Conservation (phyloP, 2,329 filamentous ascomycete genomes). For the Penicillium sp. region DNA sequence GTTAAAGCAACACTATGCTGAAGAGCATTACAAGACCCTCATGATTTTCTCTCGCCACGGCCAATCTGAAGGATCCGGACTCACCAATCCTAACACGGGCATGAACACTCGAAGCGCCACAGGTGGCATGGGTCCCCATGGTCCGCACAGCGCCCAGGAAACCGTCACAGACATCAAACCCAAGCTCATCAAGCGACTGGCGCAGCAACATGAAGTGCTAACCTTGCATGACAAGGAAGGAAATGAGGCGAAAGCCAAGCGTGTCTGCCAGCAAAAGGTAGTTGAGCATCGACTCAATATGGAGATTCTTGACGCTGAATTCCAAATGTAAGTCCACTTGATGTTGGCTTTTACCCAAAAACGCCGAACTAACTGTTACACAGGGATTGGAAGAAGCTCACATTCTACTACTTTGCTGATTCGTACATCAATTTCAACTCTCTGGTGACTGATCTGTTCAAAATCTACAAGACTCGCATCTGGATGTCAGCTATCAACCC, state of each 20-base stretch:
- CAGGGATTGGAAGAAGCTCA: conserved; percentile 98
- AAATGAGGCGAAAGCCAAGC: conserved; percentile 95
- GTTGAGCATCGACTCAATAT: conserved; percentile 92
- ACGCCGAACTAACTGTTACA: conserved; percentile 5
- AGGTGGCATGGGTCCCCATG: conserved; percentile 74
- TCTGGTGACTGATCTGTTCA: conserved; percentile 94
- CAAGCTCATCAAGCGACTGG: conserved; percentile 93
- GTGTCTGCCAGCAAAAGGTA: conserved; percentile 94
- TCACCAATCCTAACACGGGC: conserved; percentile 51
- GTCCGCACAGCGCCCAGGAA: conserved; percentile 71
- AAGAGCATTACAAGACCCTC: conserved; percentile 96
- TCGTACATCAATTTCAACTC: conserved; percentile 99
- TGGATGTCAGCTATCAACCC: conserved; percentile 99
- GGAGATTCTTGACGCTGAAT: conserved; percentile 98
- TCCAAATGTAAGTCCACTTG: conserved; percentile 76
- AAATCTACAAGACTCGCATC: conserved; percentile 98
- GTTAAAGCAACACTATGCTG: conserved; percentile 83
- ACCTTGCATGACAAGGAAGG: conserved; percentile 92
- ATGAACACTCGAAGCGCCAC: conserved; percentile 68
- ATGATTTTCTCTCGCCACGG: conserved; percentile 95
- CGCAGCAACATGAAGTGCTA: conserved; percentile 86
- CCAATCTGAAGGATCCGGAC: conserved; percentile 44
- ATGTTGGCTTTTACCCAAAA: not conserved
- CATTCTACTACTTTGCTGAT: conserved; percentile 98
- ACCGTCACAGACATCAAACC: conserved; percentile 78